Evolutionary conservation across 108 stramenopile species (phyloP).

Genomic region (Nitzschia sp.): DNA sequence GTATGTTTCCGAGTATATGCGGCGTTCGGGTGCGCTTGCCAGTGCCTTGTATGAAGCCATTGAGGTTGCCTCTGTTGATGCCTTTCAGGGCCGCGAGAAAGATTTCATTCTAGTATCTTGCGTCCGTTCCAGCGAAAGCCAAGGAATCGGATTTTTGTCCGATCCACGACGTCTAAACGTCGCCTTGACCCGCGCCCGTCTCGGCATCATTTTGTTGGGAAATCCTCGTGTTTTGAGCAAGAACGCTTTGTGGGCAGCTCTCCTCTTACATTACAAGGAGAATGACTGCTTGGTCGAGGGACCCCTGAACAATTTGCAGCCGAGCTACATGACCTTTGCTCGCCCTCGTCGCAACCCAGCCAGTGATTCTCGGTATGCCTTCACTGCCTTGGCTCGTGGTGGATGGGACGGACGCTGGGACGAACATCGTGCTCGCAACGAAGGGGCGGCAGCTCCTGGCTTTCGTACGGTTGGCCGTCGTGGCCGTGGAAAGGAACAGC

Average conservation of each 20-base stretch:
- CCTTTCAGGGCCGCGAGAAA: conserved; percentile 99
- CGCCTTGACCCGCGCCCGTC: conserved; percentile 94
- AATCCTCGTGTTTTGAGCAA: conserved; percentile 96
- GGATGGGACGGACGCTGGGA: conserved; percentile 93
- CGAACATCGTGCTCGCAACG: conserved; percentile 56
- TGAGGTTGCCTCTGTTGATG: conserved; percentile 97
- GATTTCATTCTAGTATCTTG: conserved; percentile 97
- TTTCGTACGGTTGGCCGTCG: conserved; percentile 52
- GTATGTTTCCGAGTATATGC: conserved; percentile 92
- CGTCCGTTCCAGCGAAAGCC: conserved; percentile 97
- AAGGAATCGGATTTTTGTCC: conserved; percentile 97
- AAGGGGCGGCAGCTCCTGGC: conserved; percentile 42
- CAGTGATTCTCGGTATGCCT: conserved; percentile 85
- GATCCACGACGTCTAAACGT: conserved; percentile 99
- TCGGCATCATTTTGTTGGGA: conserved; percentile 93
- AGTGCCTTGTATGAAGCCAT: conserved; percentile 89
- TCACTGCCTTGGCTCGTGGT: conserved; percentile 89
- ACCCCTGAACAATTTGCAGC: conserved; percentile 90
- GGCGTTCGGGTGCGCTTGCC: conserved; percentile 81
- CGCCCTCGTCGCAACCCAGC: conserved; percentile 83
- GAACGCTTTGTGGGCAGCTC: conserved; percentile 95
- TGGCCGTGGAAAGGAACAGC: conserved; percentile 61
- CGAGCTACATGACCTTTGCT: conserved; percentile 92
- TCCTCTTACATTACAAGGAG: conserved; percentile 93
- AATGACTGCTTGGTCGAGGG: conserved; percentile 90